These are phyloP conservation scores for Miscanthus sacchariflorus DNA, from an alignment of 202 grass and related monocot genomes.

Conservation along the genomic window DNA sequence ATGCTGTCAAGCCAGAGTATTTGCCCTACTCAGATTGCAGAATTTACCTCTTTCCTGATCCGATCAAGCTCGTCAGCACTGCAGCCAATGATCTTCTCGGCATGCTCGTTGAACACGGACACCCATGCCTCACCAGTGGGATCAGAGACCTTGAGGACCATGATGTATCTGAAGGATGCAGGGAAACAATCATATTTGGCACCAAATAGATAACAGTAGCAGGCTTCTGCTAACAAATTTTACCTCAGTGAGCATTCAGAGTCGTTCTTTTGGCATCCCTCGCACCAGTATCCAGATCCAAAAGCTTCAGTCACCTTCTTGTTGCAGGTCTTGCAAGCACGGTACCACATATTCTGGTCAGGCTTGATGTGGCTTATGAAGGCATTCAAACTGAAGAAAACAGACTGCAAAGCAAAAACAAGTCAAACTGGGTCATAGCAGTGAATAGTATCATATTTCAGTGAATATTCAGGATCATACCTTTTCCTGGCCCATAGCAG, in stretches of 20 bases:
- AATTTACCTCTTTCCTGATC: slow-evolving; percentile 81
- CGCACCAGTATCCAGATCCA: slow-evolving; percentile 90
- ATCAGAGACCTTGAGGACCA: slow-evolving; percentile 88
- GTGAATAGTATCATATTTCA: neutral
- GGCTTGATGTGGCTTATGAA: slow-evolving; percentile 85
- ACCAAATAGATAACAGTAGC: neutral
- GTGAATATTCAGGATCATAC: slow-evolving; percentile 32
- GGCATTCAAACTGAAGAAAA: slow-evolving; percentile 70
- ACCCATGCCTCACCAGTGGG: slow-evolving; percentile 91
- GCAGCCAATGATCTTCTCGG: slow-evolving; percentile 91
- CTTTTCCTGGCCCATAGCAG: slow-evolving; percentile 86
- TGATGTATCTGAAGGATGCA: slow-evolving; percentile 74
- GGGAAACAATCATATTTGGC: slow-evolving; percentile 7
- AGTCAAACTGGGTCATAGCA: neutral
- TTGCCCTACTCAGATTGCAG: neutral
- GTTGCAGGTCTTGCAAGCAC: slow-evolving; percentile 91
- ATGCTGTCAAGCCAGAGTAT: neutral
- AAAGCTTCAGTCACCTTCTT: slow-evolving; percentile 89
- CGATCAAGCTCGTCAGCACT: slow-evolving; percentile 89
- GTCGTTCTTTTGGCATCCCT: slow-evolving; percentile 85
- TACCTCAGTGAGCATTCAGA: slow-evolving; percentile 82
- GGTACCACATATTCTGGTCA: slow-evolving; percentile 97
- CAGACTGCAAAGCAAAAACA: slow-evolving; percentile 58
- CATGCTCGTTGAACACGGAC: slow-evolving; percentile 92
- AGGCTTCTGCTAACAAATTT: neutral